A percentile compares a stretch with the other conserved stretches of the same genome.
Evolutionary conservation across 306 rosid genomes (phyloP).

Genomic region (Acmispon strigosus): DNA sequence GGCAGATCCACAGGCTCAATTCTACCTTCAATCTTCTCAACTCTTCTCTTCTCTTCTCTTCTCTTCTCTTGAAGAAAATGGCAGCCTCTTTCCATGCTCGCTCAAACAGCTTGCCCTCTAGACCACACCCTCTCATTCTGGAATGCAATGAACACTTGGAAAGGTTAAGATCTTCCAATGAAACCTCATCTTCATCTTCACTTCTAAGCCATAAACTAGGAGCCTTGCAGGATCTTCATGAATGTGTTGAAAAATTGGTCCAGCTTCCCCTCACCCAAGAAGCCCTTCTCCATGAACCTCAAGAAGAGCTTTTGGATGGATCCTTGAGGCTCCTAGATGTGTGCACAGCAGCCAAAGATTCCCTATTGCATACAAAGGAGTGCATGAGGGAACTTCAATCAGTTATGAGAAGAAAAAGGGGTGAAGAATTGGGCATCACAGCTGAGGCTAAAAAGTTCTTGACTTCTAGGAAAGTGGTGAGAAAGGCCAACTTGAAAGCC

Average conservation of each 20-base stretch:
- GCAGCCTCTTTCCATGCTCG: slow-evolving; percentile 27
- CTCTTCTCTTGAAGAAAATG: slow-evolving; percentile 10
- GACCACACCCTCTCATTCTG: slow-evolving; percentile 27
- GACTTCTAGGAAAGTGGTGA: slow-evolving; percentile 22
- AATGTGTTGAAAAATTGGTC: slow-evolving; percentile 16
- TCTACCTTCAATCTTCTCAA: neutral
- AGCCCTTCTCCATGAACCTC: slow-evolving; percentile 17
- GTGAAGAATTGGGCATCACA: neutral
- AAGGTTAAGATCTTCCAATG: slow-evolving; percentile 13
- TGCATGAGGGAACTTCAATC: slow-evolving; percentile 18
- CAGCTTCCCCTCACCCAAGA: slow-evolving; percentile 20
- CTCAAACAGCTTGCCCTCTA: slow-evolving; percentile 32
- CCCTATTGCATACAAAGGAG: slow-evolving; percentile 23
- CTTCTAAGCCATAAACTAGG: neutral
- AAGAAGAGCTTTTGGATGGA: slow-evolving; percentile 28
- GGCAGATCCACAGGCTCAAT: neutral
- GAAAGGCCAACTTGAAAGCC: slow-evolving; percentile 12
- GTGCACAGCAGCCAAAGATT: slow-evolving; percentile 18
- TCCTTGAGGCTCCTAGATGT: slow-evolving; percentile 27
- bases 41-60: too few relatives aligned
- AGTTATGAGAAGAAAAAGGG: slow-evolving; percentile 13
- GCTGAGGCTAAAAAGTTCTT: slow-evolving; percentile 15
- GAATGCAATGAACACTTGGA: slow-evolving; percentile 22
- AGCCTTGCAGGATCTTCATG: slow-evolving; percentile 15
- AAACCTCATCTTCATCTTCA: slow-evolving; percentile 22